Evolutionary conservation across 805 yeast genomes (phyloP), one percentile per base, ranked within the genome.

Genomic region (Wickerhamomyces silvicola): DNA sequence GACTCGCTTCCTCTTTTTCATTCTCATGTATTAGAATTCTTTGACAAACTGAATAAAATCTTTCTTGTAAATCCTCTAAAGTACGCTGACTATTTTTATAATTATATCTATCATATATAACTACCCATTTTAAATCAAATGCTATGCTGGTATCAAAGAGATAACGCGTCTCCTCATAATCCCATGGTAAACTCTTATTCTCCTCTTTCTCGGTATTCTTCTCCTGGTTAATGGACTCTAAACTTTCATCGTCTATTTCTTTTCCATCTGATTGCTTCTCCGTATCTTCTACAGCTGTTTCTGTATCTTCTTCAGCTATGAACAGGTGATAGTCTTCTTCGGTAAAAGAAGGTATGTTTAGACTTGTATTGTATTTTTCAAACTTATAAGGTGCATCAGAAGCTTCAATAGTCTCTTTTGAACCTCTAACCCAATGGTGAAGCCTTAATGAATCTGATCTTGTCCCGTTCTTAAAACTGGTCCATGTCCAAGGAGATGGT

Each of bases 391-490:
- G 75, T 11, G 54, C 60, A 28, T 57, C 60, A 7, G 42, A 25
- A 2, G 41, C 39, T 18, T 39, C 44, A 8, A 44, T 31, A 10
- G 43, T 35, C 33, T 51, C 57, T n/a, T 50, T 52, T 2, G 79
- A 62, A 0, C 92, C 95, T 38, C 83, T 77, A 2, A 78, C 88
- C 97, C 98, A 92, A 57, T 92, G 97, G 36, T 65, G 62, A 24
- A 90, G 64, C 25, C 60, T 62, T 17, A 78, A 53, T 1, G 56
- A 75, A 28, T 73, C 78, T 4, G 44, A 48, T 35, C 81, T 62
- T 0, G 77, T 67, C 5, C 60, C 59, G 40, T 76, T 76, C 27
- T 61, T 66, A 51, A 90, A 92, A 5, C 66, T 60, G 13, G 70
- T 70, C 57, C 75, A 65, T 1, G 74, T 69, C 99, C 99, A 92